A percentile compares a stretch with the other conserved stretches of the same genome.
phyloP scores from a whole-genome alignment of 805 yeast species.

The Kodamaea kaohsiungensis region DNA sequence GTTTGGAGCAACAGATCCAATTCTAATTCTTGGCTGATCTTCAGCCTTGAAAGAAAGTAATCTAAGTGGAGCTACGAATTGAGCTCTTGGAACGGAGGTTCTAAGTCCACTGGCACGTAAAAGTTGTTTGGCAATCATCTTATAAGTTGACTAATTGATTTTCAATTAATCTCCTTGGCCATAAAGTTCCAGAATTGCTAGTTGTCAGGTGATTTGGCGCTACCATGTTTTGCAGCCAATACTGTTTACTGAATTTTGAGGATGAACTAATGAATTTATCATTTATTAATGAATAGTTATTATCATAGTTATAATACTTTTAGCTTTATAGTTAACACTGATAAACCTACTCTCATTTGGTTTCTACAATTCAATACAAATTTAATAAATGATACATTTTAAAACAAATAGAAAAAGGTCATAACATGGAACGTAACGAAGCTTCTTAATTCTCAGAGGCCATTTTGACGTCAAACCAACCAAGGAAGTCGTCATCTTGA shows the following conservation, averaged over 20 bases:
- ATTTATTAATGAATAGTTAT: too few species aligned
- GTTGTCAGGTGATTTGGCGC: conserved; percentile 6
- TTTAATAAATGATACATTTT: background rate
- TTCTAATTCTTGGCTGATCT: conserved; percentile 46
- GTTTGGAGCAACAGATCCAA: conserved; percentile 70
- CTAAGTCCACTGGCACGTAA: conserved; percentile 14
- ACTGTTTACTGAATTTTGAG: too few species aligned
- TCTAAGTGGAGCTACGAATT: conserved; percentile 15
- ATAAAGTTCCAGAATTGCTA: conserved; percentile 3
- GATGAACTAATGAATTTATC: too few species aligned
- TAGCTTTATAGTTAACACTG: too few species aligned
- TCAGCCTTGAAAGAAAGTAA: conserved; percentile 34
- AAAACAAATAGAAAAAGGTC: background rate
- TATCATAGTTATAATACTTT: too few species aligned
- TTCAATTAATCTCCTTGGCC: background rate
- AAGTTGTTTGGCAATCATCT: conserved; percentile 23
- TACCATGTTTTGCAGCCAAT: background rate
- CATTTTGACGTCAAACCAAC: conserved; percentile 84
- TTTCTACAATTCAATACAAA: background rate
- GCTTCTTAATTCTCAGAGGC: conserved; percentile 9
- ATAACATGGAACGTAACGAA: conserved; percentile 1
- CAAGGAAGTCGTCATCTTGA: conserved; percentile 81
- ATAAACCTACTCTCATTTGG: background rate
- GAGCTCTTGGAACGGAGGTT: conserved; percentile 3
- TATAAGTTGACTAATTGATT: background rate